Evolutionary conservation across 2,329 filamentous ascomycete genomes (phyloP), one percentile per base, ranked within the genome.

Genomic region (Colletotrichum tabaci): DNA sequence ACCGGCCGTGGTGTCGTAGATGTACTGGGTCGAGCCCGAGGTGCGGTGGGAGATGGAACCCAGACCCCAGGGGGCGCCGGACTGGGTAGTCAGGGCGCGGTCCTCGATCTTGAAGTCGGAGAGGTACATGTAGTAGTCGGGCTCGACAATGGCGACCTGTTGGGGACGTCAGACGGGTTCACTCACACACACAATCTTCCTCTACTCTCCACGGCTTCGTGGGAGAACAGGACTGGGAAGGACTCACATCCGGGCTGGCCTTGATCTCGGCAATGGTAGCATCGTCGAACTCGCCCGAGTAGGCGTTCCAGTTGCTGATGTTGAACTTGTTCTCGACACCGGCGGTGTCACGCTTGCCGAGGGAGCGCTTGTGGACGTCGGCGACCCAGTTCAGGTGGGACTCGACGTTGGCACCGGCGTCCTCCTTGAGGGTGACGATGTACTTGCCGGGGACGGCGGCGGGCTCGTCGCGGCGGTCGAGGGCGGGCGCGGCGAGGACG

Each of bases 401-500:
- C 15, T 81, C 79, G 46, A 73, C 30, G 46, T 70, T 61, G 67
- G 77, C 73, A 10, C 74, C 74, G 52, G 82, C 75, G 35, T 79
- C 79, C 13, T 80, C 77, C 76, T 85, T 84, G n/a, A 87, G 74
- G 49, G 84, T 86, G 75, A 87, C 75, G 70, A 87, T 86, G 76
- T 85, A 86, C 74, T 82, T 85, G 73, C 80, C 80, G 64, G 82
- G 75, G 58, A 82, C 26, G 82, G 71, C 60, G 77, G 79, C 23
- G 77, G 77, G 15, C 73, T 69, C 65, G 81, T 79, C 4, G 80
- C 74, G 16, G 75, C 73, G 75, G 58, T 83, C 71, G 52, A 82
- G 68, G 67, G 50, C 23, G 58, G 60, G 46, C 10, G 66, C 63
- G 58, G 55, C 72, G 49, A 73, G 75, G 58, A 74, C 77, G 23